These are phyloP conservation scores for Podaxis sp. DNA, from an alignment of 768 basidiomycete genomes.

Conservation along the genomic window DNA sequence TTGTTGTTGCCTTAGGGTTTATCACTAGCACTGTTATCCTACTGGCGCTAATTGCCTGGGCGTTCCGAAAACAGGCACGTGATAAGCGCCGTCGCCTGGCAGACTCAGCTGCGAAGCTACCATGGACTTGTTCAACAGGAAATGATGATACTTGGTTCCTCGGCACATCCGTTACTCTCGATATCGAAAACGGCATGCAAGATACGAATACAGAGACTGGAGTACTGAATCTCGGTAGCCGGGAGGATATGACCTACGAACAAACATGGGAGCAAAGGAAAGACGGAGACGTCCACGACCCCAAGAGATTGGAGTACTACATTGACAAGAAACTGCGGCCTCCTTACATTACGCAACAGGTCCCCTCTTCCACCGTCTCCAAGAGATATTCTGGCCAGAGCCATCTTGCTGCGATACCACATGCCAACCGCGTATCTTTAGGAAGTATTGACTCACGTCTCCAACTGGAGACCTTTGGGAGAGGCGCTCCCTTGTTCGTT, in stretches of 20 bases:
- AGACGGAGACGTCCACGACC: constrained; percentile 44
- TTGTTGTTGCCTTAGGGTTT: constrained; percentile 48
- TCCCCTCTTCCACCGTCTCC: constrained; percentile 23
- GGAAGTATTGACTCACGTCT: constrained; percentile 10
- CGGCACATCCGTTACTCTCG: constrained; percentile 20
- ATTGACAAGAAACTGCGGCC: constrained; percentile 19
- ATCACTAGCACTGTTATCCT: constrained; percentile 46
- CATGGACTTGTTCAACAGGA: constrained; percentile 28
- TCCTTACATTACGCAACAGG: constrained; percentile 22
- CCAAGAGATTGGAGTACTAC: constrained; percentile 32
- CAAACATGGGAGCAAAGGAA: constrained; percentile 36
- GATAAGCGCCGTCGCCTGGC: constrained; percentile 33
- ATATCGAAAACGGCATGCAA: constrained; percentile 20
- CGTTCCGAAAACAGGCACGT: constrained; percentile 37
- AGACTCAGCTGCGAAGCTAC: constrained; percentile 29
- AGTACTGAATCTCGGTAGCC: constrained; percentile 25
- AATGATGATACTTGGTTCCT: constrained; percentile 25
- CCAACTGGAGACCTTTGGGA: constrained; percentile 9
- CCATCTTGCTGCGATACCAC: neutral
- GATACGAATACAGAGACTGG: constrained; percentile 18
- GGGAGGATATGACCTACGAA: constrained; percentile 25
- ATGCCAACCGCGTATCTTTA: constrained; percentile 3
- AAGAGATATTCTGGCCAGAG: constrained; percentile 16
- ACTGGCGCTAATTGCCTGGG: constrained; percentile 49
- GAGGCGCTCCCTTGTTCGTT: constrained; percentile 3